Evolutionary conservation across 139 green algal species (phyloP).

Genomic region (Coelastrella sp.): DNA sequence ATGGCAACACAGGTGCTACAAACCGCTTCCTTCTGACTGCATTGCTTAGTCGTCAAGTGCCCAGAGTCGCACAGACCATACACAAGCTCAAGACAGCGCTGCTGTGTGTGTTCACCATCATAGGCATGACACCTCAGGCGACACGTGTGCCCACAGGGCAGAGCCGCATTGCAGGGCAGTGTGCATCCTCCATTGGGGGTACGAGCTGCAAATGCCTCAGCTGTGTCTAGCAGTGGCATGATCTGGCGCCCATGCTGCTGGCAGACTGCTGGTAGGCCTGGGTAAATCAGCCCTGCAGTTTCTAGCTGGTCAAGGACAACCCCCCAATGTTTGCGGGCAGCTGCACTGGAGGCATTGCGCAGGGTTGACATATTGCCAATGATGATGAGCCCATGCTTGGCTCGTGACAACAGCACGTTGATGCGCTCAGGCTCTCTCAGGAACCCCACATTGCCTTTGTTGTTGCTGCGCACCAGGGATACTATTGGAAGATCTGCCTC

Average conservation of each 20-base stretch:
- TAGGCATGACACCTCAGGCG: constrained; percentile 58
- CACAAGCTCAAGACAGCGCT: constrained; percentile 55
- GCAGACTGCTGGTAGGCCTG: constrained; percentile 64
- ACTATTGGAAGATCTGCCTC: constrained; percentile 78
- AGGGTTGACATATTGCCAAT: constrained; percentile 74
- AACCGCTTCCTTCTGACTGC: not conserved
- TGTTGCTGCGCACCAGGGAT: constrained; percentile 81
- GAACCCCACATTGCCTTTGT: constrained; percentile 76
- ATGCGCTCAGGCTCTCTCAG: constrained; percentile 75
- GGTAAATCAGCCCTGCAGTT: constrained; percentile 8
- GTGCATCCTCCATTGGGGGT: constrained; percentile 69
- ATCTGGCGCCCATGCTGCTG: constrained; percentile 52
- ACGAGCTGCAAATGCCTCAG: constrained; percentile 51
- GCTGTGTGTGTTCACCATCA: constrained; percentile 42
- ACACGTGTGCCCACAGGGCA: constrained; percentile 74
- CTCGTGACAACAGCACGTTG: constrained; percentile 86
- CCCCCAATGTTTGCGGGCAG: constrained; percentile 53
- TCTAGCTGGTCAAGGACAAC: constrained; percentile 52
- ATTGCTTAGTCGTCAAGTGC: constrained; percentile 48
- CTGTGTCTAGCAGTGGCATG: constrained; percentile 24
- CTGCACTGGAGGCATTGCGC: constrained; percentile 43
- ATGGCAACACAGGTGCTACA: constrained; percentile 51
- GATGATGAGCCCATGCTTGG: constrained; percentile 79
- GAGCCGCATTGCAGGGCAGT: constrained; percentile 54
- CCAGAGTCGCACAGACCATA: constrained; percentile 44